Evolutionary conservation across 805 yeast genomes (phyloP).

Genomic region (Hanseniaspora hatyaiensis): DNA sequence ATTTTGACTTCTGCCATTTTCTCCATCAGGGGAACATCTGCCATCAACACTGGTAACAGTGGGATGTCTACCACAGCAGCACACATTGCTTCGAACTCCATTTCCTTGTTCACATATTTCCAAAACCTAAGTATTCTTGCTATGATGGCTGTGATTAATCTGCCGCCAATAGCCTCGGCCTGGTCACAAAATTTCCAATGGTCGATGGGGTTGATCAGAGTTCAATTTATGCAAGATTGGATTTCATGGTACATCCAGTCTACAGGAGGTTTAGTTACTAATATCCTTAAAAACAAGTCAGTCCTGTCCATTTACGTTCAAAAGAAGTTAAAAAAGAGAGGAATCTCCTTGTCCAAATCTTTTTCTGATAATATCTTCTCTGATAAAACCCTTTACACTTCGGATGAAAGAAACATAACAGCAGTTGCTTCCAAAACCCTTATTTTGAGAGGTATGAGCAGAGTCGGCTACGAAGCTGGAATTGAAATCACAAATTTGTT

Average conservation of each 20-base stretch:
- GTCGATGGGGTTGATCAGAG: slow-evolving; percentile 84
- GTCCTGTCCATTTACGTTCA: slow-evolving; percentile 77
- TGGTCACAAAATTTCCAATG: slow-evolving; percentile 96
- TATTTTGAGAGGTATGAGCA: slow-evolving; percentile 78
- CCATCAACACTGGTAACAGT: slow-evolving; percentile 13
- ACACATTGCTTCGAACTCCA: slow-evolving; percentile 92
- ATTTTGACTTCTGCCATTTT: slow-evolving; percentile 76
- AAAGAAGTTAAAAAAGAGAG: slow-evolving; percentile 28
- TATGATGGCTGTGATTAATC: slow-evolving; percentile 86
- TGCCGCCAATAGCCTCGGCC: slow-evolving; percentile 95
- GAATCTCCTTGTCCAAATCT: slow-evolving; percentile 27
- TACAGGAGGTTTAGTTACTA: slow-evolving; percentile 82
- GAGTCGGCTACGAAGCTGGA: slow-evolving; percentile 73
- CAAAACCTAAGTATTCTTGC: slow-evolving; percentile 84
- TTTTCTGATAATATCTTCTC: slow-evolving; percentile 41
- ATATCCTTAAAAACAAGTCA: slow-evolving; percentile 51
- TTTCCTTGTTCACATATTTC: slow-evolving; percentile 84
- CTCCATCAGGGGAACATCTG: slow-evolving; percentile 74
- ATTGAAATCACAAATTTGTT: slow-evolving; percentile 81
- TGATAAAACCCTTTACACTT: slow-evolving; percentile 47
- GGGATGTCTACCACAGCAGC: slow-evolving; percentile 59
- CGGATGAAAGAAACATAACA: slow-evolving; percentile 51
- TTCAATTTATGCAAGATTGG: slow-evolving; percentile 65
- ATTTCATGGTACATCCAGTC: slow-evolving; percentile 91
- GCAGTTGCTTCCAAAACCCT: slow-evolving; percentile 55